Evolutionary conservation across 148 eudicot genomes (phyloP).

Genomic region (Cornus suecica): DNA sequence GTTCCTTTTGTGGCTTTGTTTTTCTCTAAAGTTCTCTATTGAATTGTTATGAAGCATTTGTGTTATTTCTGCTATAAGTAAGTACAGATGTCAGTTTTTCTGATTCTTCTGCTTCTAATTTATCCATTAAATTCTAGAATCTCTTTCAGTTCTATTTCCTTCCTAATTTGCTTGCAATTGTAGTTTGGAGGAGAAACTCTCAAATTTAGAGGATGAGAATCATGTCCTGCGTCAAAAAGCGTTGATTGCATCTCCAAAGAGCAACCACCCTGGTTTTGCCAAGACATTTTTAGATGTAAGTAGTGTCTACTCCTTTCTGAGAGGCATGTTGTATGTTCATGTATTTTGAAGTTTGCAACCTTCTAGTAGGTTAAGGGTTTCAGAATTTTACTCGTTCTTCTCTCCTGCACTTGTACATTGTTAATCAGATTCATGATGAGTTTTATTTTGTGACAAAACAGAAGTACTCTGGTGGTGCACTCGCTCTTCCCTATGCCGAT

Average conservation of each 20-base stretch:
- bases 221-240: conserved; percentile 83
- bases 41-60: neutral
- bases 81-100: neutral
- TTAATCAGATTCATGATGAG: neutral
- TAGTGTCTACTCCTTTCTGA: neutral
- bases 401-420: neutral
- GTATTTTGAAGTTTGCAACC: neutral
- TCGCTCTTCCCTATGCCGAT: conserved; percentile 55
- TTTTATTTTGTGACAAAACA: conserved; percentile 33
- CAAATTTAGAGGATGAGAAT: conserved; percentile 82
- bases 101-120: neutral
- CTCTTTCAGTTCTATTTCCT: neutral
- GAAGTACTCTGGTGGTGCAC: conserved; percentile 60
- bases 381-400: neutral
- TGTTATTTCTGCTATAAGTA: neutral
- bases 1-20: neutral
- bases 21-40: neutral
- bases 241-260: conserved; percentile 58
- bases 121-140: conserved; percentile 7
- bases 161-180: neutral
- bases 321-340: neutral
- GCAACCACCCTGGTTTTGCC: conserved; percentile 53
- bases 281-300: conserved; percentile 78
- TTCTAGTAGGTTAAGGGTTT: neutral
- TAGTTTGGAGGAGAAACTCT: conserved; percentile 84